Base-by-base conservation (phyloP, 805 yeast species). In the Yamadazyma phyllophila region DNA sequence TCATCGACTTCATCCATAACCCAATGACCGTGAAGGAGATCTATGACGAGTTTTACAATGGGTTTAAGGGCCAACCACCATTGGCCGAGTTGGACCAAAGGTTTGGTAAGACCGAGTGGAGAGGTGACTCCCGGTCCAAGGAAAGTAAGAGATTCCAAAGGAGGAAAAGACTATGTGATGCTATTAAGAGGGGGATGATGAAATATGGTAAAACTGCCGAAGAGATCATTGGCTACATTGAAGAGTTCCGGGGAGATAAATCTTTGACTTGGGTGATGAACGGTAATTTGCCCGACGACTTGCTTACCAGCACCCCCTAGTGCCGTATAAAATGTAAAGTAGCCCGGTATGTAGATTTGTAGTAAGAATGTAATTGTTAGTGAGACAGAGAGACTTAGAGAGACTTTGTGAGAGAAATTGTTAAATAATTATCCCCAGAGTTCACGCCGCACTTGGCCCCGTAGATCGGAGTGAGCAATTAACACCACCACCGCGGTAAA, bases 261-360 rank as follows among this genome's bases (percentile, higher is more conserved):
- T 62, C 69, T 31, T 60, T 71, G 41, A 71, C 77, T 4, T 71
- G 77, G 77, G 69, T 71, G 5, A 71, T 71, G 77, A 71, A 71
- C 51, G 76, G 76, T 7, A 67, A 71, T 46, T 56, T 71, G 9
- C 77, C 77, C 2, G 43, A 30, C 35, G 49, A 41, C 39, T 46
- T 50, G 15, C 27, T 41, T 12, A 15, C 30, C n/a, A 13, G 17
- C 26, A 13, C 32, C 13, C 31, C 31, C 3, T 29, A 20, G 24
- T 20, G 20, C 24, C 16, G 39, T 13, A 34, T 15, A 34, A 8
- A 29, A 12, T 29, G 32, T 37, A 37, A 26, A 37, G 16, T 37
- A 33, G 17, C 6, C 24, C 24, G 24, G 24, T 20, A 20, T 20
- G 24, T 20, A 13, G 38, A 35, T 12, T 35, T 17, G 16, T 32